These are phyloP conservation scores for Claviceps arundinis DNA, from an alignment of 2,329 filamentous ascomycete species.

Conservation along the genomic window DNA sequence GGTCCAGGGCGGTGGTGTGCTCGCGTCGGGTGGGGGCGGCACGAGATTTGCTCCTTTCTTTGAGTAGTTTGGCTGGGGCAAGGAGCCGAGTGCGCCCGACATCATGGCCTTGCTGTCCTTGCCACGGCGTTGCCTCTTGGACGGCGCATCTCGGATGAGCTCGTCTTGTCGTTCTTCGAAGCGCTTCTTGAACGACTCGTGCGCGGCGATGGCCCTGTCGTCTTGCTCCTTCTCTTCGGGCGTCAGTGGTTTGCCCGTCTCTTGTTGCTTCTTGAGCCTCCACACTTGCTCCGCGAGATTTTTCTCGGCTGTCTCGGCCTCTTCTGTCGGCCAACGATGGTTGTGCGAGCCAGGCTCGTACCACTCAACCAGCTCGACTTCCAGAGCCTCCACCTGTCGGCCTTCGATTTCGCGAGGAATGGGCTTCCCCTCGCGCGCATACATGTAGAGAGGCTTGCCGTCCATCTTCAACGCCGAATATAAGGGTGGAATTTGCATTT, in stretches of 20 bases:
- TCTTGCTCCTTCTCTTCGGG: constrained; percentile 43
- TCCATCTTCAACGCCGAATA: constrained; percentile 89
- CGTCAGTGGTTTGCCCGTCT: constrained; percentile 33
- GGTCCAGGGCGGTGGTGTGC: constrained; percentile 42
- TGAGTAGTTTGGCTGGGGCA: constrained; percentile 29
- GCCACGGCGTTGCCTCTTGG: constrained; percentile 18
- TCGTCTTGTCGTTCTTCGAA: constrained; percentile 45
- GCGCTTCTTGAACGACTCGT: constrained; percentile 43
- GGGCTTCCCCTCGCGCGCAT: constrained; percentile 77
- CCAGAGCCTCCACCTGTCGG: constrained; percentile 61
- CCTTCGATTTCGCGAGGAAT: constrained; percentile 76
- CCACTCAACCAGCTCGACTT: constrained; percentile 75
- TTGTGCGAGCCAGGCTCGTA: constrained; percentile 69
- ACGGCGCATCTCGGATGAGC: constrained; percentile 37
- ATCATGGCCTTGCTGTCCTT: constrained; percentile 31
- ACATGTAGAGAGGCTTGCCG: constrained; percentile 91
- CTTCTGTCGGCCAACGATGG: constrained; percentile 65
- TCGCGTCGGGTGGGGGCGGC: constrained; percentile 30
- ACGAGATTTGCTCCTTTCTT: constrained; percentile 39
- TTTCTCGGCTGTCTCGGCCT: constrained; percentile 64
- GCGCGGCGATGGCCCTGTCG: constrained; percentile 38
- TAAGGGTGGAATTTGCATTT: constrained; percentile 80
- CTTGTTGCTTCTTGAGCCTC: constrained; percentile 46
- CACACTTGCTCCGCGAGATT: constrained; percentile 61
- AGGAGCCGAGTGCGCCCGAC: constrained; percentile 42